Conservation (phyloP, 2,329 filamentous ascomycete species). For the Macrophomina tecta region DNA sequence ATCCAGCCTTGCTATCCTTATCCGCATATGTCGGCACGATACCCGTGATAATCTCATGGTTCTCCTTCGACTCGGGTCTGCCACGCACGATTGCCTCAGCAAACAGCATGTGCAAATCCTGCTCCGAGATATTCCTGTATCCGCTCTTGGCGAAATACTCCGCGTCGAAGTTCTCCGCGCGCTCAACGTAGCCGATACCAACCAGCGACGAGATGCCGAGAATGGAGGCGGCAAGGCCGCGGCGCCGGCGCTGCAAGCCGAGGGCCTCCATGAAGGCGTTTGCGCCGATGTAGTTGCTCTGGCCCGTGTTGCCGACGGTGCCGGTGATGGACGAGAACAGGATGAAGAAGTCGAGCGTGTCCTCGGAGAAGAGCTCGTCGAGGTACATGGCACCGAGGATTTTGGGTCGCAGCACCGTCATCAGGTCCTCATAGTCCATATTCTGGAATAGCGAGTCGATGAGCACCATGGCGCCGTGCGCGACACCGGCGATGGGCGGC, state of each 20-base stretch:
- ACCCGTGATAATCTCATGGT: not conserved
- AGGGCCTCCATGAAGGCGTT: slow-evolving; percentile 50
- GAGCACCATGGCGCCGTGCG: slow-evolving; percentile 35
- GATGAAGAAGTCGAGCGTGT: slow-evolving; percentile 37
- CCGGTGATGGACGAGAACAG: slow-evolving; percentile 33
- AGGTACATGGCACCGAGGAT: slow-evolving; percentile 31
- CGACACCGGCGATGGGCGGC: slow-evolving; percentile 32
- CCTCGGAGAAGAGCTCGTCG: slow-evolving; percentile 30
- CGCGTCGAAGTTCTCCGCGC: not conserved
- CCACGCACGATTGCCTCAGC: slow-evolving; percentile 56
- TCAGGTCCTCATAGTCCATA: slow-evolving; percentile 20
- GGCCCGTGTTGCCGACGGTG: slow-evolving; percentile 31
- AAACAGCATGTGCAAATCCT: slow-evolving; percentile 60
- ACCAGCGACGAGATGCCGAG: slow-evolving; percentile 49
- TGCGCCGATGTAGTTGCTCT: slow-evolving; percentile 34
- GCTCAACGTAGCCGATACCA: slow-evolving; percentile 51
- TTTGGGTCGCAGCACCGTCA: slow-evolving; percentile 32
- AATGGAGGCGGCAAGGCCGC: slow-evolving; percentile 48
- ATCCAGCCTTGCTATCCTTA: no score
- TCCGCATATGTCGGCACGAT: not conserved
- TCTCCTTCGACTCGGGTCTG: not conserved
- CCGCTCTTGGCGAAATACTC: not conserved
- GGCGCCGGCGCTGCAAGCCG: slow-evolving; percentile 42
- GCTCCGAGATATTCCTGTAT: slow-evolving; percentile 49
- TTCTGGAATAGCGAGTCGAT: slow-evolving; percentile 31